These are phyloP conservation scores for Paecilomyces variotii DNA, from an alignment of 2,329 filamentous ascomycete species.

Conservation along the genomic window DNA sequence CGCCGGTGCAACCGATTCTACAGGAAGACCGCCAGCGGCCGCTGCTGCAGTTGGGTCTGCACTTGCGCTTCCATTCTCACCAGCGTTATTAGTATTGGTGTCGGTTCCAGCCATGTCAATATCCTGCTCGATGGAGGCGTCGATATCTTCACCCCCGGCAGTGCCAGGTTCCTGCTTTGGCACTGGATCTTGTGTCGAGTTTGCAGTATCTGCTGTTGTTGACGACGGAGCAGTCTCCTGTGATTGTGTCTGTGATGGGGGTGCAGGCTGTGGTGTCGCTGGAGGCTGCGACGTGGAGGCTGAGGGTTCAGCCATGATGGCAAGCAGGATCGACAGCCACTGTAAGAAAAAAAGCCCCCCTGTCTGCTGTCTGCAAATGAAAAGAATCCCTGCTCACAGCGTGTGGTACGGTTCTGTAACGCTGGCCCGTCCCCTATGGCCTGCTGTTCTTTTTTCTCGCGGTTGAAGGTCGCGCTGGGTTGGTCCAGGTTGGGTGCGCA, in stretches of 20 bases:
- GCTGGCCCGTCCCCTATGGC: background rate
- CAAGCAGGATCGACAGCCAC: background rate
- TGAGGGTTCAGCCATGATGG: background rate
- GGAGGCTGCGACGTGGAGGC: conserved; percentile 20
- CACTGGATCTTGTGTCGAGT: conserved; percentile 6
- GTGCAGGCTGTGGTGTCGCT: conserved; percentile 15
- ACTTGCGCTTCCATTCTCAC: conserved; percentile 9
- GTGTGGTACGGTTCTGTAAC: background rate
- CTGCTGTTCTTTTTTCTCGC: background rate
- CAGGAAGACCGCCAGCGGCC: conserved; percentile 9
- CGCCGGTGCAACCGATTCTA: conserved; percentile 41
- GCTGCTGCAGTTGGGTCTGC: conserved; percentile 13
- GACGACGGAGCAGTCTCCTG: conserved; percentile 11
- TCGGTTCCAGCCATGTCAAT: conserved; percentile 26
- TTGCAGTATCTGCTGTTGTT: conserved; percentile 15
- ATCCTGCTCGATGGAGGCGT: conserved; percentile 29
- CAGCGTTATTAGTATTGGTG: conserved; percentile 12
- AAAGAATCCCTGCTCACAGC: background rate
- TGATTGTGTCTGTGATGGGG: conserved; percentile 9
- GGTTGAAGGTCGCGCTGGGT: background rate
- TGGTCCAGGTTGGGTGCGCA: background rate
- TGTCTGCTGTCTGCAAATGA: background rate
- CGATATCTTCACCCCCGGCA: conserved; percentile 17
- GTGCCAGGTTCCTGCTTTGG: conserved; percentile 17
- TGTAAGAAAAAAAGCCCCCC: background rate